These are phyloP conservation scores for Gonapodya sp. DNA, from an alignment of 192 early-diverging fungal species.

Conservation along the genomic window DNA sequence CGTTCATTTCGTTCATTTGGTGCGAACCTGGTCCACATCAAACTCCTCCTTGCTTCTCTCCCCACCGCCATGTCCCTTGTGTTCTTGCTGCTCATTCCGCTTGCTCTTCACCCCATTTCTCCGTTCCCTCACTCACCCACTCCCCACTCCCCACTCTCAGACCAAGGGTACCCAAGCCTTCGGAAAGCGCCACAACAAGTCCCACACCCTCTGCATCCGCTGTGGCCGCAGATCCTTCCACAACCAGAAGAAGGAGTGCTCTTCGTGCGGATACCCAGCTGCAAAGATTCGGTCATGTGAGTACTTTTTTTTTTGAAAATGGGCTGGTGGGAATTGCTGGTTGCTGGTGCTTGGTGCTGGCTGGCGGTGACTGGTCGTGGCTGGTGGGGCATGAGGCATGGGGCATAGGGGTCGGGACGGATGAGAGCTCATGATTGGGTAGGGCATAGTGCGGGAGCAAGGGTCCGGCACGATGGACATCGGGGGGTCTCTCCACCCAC, in stretches of 20 bases:
- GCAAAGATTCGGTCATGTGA: slow-evolving; percentile 93
- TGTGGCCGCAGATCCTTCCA: slow-evolving; percentile 97
- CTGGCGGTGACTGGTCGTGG: background rate
- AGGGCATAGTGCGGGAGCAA: background rate
- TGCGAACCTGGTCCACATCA: too few relatives aligned
- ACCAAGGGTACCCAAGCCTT: slow-evolving; percentile 98
- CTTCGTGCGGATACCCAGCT: slow-evolving; percentile 96
- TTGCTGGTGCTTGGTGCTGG: background rate
- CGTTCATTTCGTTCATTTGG: too few relatives aligned
- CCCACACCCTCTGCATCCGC: slow-evolving; percentile 95
- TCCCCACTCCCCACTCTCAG: slow-evolving; percentile 27
- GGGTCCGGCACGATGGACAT: background rate
- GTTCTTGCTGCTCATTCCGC: background rate
- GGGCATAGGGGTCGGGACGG: background rate
- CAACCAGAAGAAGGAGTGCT: slow-evolving; percentile 99
- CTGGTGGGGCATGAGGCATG: background rate
- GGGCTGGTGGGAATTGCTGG: slow-evolving; percentile 7
- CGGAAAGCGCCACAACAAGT: slow-evolving; percentile 99
- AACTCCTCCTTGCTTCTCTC: too few relatives aligned
- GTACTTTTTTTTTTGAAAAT: slow-evolving; percentile 14
- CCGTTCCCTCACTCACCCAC: background rate
- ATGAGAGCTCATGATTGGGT: background rate
- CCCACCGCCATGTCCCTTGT: too few relatives aligned
- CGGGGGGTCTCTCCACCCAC: background rate
- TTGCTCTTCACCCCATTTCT: background rate